phyloP scores from a whole-genome alignment of 2,329 filamentous ascomycete species.

The Aschersonia sp. region DNA sequence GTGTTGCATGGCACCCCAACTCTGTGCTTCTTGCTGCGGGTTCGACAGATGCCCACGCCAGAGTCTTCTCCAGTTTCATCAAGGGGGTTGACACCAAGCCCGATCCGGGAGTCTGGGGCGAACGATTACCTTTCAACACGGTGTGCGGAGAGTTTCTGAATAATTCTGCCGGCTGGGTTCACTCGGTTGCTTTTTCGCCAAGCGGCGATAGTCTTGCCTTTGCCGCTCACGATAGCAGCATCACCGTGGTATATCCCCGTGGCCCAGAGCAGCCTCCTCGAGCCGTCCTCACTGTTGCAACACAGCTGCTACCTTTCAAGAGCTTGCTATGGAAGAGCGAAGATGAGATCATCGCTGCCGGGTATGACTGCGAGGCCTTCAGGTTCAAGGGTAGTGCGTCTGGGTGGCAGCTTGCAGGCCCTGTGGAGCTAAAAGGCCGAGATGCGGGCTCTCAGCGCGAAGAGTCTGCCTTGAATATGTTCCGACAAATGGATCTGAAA shows the following conservation, averaged over 20 bases:
- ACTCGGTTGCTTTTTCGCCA: constrained; percentile 85
- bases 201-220: constrained; percentile 89
- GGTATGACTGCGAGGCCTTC: constrained; percentile 83
- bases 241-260: constrained; percentile 90
- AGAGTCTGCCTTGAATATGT: constrained; percentile 95
- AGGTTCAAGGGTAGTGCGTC: constrained; percentile 64
- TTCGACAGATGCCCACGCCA: constrained; percentile 91
- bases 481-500: constrained; percentile 96
- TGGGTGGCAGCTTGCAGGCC: constrained; percentile 75
- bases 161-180: constrained; percentile 93
- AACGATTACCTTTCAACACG: constrained; percentile 93
- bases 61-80: constrained; percentile 91
- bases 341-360: constrained; percentile 86
- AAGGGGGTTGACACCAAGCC: constrained; percentile 85
- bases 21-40: constrained; percentile 88
- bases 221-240: constrained; percentile 85
- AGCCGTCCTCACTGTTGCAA: constrained; percentile 82
- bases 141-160: constrained; percentile 95
- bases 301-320: constrained; percentile 83
- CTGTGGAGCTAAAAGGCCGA: constrained; percentile 60
- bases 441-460: constrained; percentile 54
- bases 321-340: constrained; percentile 87
- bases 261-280: constrained; percentile 80
- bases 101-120: constrained; percentile 82
- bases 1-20: constrained; percentile 93